phyloP scores from a whole-genome alignment of 176 grass and related monocot genomes.

The Oryza meyeriana region DNA sequence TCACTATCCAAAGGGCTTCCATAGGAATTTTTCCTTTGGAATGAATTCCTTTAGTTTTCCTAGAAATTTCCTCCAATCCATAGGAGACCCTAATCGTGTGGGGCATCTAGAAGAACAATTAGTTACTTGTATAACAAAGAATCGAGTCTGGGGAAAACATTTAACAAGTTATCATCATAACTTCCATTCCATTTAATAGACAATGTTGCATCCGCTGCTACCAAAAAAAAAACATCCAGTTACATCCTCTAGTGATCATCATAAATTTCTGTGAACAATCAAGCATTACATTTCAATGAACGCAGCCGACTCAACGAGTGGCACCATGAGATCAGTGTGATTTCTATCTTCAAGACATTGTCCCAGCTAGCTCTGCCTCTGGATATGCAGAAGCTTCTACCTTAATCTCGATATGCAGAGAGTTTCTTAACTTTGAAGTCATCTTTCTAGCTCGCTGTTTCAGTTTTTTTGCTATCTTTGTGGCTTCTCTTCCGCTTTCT shows the following conservation, averaged over 20 bases:
- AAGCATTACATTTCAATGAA: conserved; percentile 6
- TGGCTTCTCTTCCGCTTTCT: conserved; percentile 56
- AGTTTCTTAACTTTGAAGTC: not conserved
- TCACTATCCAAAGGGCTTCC: too few relatives aligned
- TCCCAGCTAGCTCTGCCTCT: not conserved
- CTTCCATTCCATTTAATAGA: not conserved
- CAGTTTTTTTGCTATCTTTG: conserved; percentile 35
- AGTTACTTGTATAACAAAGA: too few relatives aligned
- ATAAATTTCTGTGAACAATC: not conserved
- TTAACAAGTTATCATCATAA: not conserved
- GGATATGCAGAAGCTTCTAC: not conserved
- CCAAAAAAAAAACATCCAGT: not conserved
- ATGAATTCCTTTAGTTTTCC: too few relatives aligned
- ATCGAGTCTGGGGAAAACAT: too few relatives aligned
- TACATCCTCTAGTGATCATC: not conserved
- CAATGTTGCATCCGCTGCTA: not conserved
- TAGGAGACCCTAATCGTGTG: too few relatives aligned
- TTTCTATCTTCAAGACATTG: not conserved
- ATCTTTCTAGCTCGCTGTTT: conserved; percentile 19
- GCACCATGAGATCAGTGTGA: not conserved
- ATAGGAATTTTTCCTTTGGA: too few relatives aligned
- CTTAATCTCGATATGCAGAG: too few relatives aligned
- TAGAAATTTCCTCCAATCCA: too few relatives aligned
- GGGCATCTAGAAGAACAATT: too few relatives aligned
- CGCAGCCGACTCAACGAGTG: not conserved